Evolutionary conservation across 2,329 filamentous ascomycete species (phyloP), one percentile per base, ranked within the genome.

Genomic region (Lasiodiplodia sp.): DNA sequence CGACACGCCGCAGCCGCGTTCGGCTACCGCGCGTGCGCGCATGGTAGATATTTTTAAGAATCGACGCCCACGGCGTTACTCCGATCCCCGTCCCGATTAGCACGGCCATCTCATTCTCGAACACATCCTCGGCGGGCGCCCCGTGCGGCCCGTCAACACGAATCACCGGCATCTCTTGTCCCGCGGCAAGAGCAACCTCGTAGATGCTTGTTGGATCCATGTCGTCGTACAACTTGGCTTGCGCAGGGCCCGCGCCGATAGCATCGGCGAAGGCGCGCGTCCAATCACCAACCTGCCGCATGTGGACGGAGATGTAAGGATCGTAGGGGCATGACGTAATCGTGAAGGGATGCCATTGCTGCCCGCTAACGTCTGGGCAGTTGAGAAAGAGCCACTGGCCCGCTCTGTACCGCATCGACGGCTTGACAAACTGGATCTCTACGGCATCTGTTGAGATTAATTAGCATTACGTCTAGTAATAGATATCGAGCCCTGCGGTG

Each of bases 341-440:
- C 76, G 96, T 99, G 79, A 98, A 99, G 1, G 65, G 96, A 82
- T 98, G 96, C 96, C 96, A 99, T 83, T 99, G 94, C 77, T 93
- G 91, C 74, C 86, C 88, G 72, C 93, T 97, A 66, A 99, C 89
- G 8, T 92, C 90, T 0, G 96, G 96, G 31, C 97, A 90, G 79
- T 98, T 95, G 70, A 99, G 86, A 85, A 98, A 98, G 49, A 98
- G 89, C 94, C 95, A 99, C 82, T 99, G 96, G 37, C 96, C 96
- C 14, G 96, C 92, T 86, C 97, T 97, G 88, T 98, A 98, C 77
- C 90, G 93, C 91, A 99, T 97, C 68, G 92, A 96, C 4, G 95
- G 93, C 84, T 99, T 99, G 79, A 87, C 88, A 83, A 99, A 98
- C 79, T 99, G 96, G 71, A 99, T 94, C 82, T 98, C 96, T 76